Evolutionary conservation across 1,284 basidiomycete genomes (phyloP).

Genomic region (Sphaerobolus stellatus): DNA sequence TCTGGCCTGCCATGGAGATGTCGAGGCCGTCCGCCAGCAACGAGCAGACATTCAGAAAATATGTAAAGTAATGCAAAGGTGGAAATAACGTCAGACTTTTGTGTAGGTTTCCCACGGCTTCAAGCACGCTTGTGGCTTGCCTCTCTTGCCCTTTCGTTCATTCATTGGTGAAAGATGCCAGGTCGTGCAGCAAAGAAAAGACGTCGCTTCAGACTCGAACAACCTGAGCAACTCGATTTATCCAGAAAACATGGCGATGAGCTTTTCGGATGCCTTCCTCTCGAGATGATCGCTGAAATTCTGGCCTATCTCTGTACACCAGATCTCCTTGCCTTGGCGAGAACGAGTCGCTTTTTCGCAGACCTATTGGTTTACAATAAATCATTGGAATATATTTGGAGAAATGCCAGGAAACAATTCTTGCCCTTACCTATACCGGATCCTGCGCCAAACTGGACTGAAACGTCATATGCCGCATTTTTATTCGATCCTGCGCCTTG

Average conservation of each 20-base stretch:
- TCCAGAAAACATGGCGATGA: too few relatives aligned
- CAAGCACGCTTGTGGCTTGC: too few relatives aligned
- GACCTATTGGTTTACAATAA: conserved; percentile 41
- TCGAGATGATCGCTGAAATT: conserved; percentile 49
- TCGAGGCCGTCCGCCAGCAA: neutral
- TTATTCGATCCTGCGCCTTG: conserved; percentile 59
- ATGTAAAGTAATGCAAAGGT: too few relatives aligned
- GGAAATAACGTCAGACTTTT: too few relatives aligned
- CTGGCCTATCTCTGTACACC: conserved; percentile 39
- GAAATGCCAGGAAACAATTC: conserved; percentile 38
- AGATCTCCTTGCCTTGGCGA: conserved; percentile 48
- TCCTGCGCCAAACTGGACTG: conserved; percentile 6
- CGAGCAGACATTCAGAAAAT: neutral
- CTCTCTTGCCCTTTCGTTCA: too few relatives aligned
- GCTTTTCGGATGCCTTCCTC: too few relatives aligned
- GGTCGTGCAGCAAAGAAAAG: too few relatives aligned
- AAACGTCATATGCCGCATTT: conserved; percentile 52
- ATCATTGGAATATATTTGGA: conserved; percentile 50
- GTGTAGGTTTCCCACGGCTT: too few relatives aligned
- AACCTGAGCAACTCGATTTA: too few relatives aligned
- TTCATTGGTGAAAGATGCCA: too few relatives aligned
- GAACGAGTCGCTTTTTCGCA: conserved; percentile 49
- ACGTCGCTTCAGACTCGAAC: too few relatives aligned
- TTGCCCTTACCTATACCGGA: conserved; percentile 37
- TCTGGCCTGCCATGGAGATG: conserved; percentile 6